Evolutionary conservation across 225 moss, liverwort and hornwort species (phyloP).

Genomic region (Straminergon stramineum): DNA sequence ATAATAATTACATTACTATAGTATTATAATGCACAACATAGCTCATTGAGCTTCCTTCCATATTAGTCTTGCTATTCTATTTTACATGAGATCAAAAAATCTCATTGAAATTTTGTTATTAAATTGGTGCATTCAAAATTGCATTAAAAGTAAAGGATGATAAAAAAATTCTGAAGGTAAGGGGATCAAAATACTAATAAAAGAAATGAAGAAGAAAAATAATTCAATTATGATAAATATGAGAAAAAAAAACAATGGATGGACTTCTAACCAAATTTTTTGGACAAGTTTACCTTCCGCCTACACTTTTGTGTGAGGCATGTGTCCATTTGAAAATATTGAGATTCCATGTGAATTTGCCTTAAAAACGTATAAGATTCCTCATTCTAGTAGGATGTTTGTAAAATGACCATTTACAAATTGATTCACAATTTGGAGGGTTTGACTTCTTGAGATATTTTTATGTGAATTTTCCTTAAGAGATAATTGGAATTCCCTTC

Average conservation of each 20-base stretch:
- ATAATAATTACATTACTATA: not conserved
- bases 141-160: not conserved
- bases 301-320: rapidly evolving
- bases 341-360: not conserved
- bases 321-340: not conserved
- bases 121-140: not conserved
- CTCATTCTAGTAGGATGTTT: not conserved
- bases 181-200: not conserved
- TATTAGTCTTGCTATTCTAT: not conserved
- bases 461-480: not conserved
- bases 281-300: not conserved
- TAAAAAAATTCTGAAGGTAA: not conserved
- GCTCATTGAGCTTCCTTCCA: not conserved
- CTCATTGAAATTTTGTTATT: not conserved
- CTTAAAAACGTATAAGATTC: not conserved
- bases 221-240: not conserved
- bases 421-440: not conserved
- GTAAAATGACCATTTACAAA: not conserved
- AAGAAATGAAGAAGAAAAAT: not conserved
- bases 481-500: not conserved
- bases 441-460: not conserved
- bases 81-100: not conserved
- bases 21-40: no score
- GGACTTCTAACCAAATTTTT: rapidly evolving
- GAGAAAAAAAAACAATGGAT: not conserved